phyloP scores from a whole-genome alignment of 345 rosid species.

The Balakata baccata region DNA sequence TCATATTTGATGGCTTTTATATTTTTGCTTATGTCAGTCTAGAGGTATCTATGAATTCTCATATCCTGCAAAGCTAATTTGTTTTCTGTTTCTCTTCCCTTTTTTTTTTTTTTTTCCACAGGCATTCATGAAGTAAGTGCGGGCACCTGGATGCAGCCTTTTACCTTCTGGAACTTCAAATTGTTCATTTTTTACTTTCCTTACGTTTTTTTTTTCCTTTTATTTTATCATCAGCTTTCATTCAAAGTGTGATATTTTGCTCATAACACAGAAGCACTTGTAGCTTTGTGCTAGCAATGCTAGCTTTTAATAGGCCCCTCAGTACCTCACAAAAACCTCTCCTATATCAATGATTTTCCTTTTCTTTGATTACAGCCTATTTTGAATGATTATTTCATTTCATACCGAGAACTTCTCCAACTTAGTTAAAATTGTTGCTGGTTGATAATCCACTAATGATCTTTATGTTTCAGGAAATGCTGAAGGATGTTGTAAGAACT shows the following conservation, averaged over 20 bases:
- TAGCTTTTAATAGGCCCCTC: neutral
- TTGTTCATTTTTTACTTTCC: neutral
- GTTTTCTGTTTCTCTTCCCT: too few species aligned
- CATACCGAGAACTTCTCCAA: neutral
- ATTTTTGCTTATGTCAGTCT: too few species aligned
- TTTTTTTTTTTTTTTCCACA: slow-evolving; percentile 36
- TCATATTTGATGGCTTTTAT: too few species aligned
- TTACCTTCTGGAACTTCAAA: slow-evolving; percentile 1
- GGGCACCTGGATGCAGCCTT: slow-evolving; percentile 21
- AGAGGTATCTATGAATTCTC: too few species aligned
- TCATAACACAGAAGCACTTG: neutral
- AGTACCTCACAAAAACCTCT: neutral
- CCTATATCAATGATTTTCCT: neutral
- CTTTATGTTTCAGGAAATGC: slow-evolving; percentile 75
- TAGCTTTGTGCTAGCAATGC: neutral
- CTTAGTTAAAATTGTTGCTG: neutral
- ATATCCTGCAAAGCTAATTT: slow-evolving; percentile 12
- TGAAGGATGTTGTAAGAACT: slow-evolving; percentile 91
- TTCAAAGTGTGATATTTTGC: neutral
- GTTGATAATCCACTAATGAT: slow-evolving; percentile 12
- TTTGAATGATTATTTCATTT: neutral
- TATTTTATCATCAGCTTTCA: neutral
- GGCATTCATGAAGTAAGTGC: slow-evolving; percentile 99
- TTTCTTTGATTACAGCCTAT: neutral
- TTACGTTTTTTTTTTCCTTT: neutral